Evolutionary conservation across 2,329 filamentous ascomycete species (phyloP).

Genomic region (Aspergillus calidoustus): DNA sequence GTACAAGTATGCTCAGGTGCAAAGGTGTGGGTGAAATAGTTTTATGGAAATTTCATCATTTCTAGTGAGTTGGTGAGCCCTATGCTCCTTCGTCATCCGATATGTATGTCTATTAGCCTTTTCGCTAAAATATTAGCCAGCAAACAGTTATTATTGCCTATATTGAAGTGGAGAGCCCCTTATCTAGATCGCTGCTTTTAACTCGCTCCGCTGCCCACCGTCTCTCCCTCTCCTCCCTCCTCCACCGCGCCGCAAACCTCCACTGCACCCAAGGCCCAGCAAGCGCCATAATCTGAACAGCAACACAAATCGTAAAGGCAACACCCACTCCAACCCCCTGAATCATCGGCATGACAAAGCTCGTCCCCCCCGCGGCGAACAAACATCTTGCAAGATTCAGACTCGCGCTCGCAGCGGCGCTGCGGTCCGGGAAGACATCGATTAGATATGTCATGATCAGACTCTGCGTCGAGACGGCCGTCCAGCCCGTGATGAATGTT

Average conservation of each 20-base stretch:
- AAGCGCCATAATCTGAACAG: slow-evolving; percentile 52
- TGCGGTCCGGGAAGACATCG: slow-evolving; percentile 56
- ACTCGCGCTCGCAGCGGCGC: slow-evolving; percentile 58
- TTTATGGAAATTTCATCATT: too few species aligned
- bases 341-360: slow-evolving; percentile 56
- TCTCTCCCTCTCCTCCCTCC: slow-evolving; percentile 22
- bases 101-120: too few species aligned
- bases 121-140: too few species aligned
- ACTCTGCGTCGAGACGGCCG: slow-evolving; percentile 54
- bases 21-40: too few species aligned
- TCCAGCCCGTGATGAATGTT: slow-evolving; percentile 59
- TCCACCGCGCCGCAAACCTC: slow-evolving; percentile 46
- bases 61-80: too few species aligned
- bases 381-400: slow-evolving; percentile 59
- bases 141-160: too few species aligned
- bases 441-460: slow-evolving; percentile 59
- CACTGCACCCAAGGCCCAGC: slow-evolving; percentile 52
- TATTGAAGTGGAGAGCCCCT: too few species aligned
- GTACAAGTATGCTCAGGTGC: too few species aligned
- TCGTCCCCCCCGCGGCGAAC: slow-evolving; percentile 57
- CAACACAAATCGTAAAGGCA: slow-evolving; percentile 54
- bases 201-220: background rate
- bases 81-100: too few species aligned
- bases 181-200: too few species aligned
- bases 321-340: slow-evolving; percentile 51